Conservation (phyloP, 192 early-diverging fungal genomes). For the Chytriomyces hyalinus region DNA sequence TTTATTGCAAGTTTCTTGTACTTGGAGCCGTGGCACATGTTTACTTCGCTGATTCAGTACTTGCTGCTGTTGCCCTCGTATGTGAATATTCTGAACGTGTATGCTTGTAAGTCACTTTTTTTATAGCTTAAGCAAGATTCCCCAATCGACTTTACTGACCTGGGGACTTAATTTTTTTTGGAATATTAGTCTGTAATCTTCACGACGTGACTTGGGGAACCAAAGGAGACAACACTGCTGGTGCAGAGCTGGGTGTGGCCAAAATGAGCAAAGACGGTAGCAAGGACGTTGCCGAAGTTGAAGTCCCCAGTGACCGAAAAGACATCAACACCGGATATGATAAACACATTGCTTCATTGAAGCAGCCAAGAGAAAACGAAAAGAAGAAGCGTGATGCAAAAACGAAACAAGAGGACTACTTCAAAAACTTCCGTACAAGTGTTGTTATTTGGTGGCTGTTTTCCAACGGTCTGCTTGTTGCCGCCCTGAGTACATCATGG, state of each 20-base stretch:
- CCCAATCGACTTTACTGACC: neutral
- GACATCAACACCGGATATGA: conserved; percentile 88
- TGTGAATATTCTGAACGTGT: conserved; percentile 89
- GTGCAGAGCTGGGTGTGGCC: conserved; percentile 76
- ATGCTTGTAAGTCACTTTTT: conserved; percentile 61
- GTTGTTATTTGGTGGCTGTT: conserved; percentile 88
- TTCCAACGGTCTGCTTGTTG: conserved; percentile 75
- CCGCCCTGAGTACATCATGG: conserved; percentile 64
- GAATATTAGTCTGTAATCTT: conserved; percentile 74
- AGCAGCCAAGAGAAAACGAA: conserved; percentile 49
- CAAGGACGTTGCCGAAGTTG: conserved; percentile 72
- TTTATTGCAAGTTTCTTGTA: conserved; percentile 65
- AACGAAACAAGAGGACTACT: conserved; percentile 88
- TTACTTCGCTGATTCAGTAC: conserved; percentile 75
- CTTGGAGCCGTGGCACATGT: conserved; percentile 80
- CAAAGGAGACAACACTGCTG: conserved; percentile 77
- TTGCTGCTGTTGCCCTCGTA: conserved; percentile 84
- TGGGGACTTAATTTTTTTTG: neutral
- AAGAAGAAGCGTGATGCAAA: conserved; percentile 76
- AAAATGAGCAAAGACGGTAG: conserved; percentile 75
- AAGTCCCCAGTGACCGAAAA: conserved; percentile 73
- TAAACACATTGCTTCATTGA: conserved; percentile 69
- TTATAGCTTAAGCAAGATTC: neutral
- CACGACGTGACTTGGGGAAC: conserved; percentile 98
- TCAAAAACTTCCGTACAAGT: conserved; percentile 84